Base-by-base conservation (phyloP, 306 rosid species). In the Sindora glabra region DNA sequence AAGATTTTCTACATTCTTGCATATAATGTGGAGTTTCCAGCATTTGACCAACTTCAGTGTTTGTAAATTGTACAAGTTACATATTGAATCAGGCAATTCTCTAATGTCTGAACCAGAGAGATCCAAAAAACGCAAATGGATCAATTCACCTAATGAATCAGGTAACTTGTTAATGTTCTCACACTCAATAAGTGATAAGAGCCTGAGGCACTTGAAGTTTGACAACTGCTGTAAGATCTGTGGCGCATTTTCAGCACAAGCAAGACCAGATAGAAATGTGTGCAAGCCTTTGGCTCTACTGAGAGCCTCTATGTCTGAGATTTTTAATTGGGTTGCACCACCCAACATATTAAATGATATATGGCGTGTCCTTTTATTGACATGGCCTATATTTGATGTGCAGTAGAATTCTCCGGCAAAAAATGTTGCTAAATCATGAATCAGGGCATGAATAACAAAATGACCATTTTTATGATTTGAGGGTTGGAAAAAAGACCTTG, bases 401-500 rank as follows among this genome's bases (percentile, higher is more conserved):
- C 15, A 8, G 25, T 56, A 74, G 19, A 42, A 11, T 4, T 40
- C 39, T 16, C 71, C 74, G 10, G 74, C 34, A 5, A 68, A 70
- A 44, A 32, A 46, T 33, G 18, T 52, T 0, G 79, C 67, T 29
- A 74, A 33, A 13, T 74, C 79, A 48, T 48, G 66, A 22, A 74
- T 56, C 39, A 67, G 53, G 58, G 45, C 70, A 11, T 74, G 79
- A 69, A 74, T 67, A 13, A 29, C 36, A 12, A 49, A 22, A 8
- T 8, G 22, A n/a, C n/a, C n/a, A 9, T 21, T 22, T 16, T 27
- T 6, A 38, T 55, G 37, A 49, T 37, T 26, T 33, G 44, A 18
- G 4, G 21, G 44, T 57, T 75, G 71, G 5, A 40, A 32, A 34
- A 74, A 55, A 5, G 74, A 74, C 37, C 79, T 68, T 30, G 67